Evolutionary conservation across 139 green algal genomes (phyloP).

Genomic region (Desmodesmus armatus): DNA sequence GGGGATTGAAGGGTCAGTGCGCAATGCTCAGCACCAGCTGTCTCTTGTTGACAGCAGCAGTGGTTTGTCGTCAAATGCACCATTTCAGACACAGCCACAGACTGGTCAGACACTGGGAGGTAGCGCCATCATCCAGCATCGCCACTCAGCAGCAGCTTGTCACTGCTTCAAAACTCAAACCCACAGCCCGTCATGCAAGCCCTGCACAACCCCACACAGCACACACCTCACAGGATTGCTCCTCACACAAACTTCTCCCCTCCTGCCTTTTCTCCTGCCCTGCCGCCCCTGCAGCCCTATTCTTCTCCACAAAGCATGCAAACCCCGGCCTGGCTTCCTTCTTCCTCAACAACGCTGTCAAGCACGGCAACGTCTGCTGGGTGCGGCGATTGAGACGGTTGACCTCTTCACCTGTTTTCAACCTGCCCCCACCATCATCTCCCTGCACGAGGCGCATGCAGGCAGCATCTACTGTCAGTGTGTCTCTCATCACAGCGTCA

Average conservation of each 20-base stretch:
- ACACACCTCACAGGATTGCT: no score
- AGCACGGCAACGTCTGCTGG: slow-evolving; percentile 36
- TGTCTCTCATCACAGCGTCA: slow-evolving; percentile 46
- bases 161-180: no score
- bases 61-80: no score
- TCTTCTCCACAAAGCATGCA: background rate
- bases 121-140: no score
- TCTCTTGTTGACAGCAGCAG: no score
- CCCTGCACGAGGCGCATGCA: slow-evolving; percentile 42
- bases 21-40: no score
- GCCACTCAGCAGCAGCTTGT: no score
- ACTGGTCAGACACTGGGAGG: no score
- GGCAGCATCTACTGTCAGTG: slow-evolving; percentile 4
- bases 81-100: no score
- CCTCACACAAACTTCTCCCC: background rate
- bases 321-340: background rate
- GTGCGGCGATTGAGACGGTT: slow-evolving; percentile 20
- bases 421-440: slow-evolving; percentile 9
- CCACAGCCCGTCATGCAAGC: no score
- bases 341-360: background rate
- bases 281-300: slow-evolving; percentile 37
- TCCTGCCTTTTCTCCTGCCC: background rate
- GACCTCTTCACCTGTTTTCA: slow-evolving; percentile 1
- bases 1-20: no score
- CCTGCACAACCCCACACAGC: no score